A percentile compares a stretch with the other conserved stretches of the same genome.
phyloP scores from a whole-genome alignment of 2,329 filamentous ascomycete genomes.

The Colletotrichum euphorbiae region DNA sequence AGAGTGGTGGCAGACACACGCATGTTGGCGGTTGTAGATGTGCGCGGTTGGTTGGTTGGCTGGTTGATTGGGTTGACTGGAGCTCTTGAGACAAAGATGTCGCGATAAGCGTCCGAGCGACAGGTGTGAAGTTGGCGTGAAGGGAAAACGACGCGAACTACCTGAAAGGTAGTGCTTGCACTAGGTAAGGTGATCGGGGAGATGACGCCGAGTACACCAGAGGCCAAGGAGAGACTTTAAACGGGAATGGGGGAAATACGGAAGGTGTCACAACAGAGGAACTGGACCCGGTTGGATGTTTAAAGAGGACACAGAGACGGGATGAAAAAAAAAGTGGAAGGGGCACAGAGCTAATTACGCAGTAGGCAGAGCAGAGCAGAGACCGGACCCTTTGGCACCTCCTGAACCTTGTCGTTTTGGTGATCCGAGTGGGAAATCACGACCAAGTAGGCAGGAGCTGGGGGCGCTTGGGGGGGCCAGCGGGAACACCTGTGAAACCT shows the following conservation, averaged over 20 bases:
- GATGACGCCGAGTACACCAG: constrained; percentile 23
- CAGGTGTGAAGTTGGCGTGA: constrained; percentile 24
- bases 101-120: constrained; percentile 28
- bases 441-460: constrained; percentile 40
- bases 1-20: constrained; percentile 66
- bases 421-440: constrained; percentile 38
- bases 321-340: constrained; percentile 35
- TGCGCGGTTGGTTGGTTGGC: not conserved
- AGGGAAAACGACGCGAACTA: constrained; percentile 26
- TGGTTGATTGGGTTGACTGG: constrained; percentile 29
- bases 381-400: constrained; percentile 24
- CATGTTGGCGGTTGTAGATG: constrained; percentile 54
- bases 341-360: constrained; percentile 18
- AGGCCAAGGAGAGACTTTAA: constrained; percentile 35
- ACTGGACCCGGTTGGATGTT: constrained; percentile 6
- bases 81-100: constrained; percentile 31
- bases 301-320: constrained; percentile 35
- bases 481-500: constrained; percentile 31
- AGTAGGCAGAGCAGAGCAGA: not conserved
- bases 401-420: constrained; percentile 37
- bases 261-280: constrained; percentile 9
- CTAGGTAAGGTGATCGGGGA: constrained; percentile 5
- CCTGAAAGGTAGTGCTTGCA: not conserved
- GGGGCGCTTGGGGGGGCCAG: constrained; percentile 23
- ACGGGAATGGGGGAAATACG: constrained; percentile 8